Evolutionary conservation across 345 rosid genomes (phyloP).

Genomic region (Lepidium aucheri): DNA sequence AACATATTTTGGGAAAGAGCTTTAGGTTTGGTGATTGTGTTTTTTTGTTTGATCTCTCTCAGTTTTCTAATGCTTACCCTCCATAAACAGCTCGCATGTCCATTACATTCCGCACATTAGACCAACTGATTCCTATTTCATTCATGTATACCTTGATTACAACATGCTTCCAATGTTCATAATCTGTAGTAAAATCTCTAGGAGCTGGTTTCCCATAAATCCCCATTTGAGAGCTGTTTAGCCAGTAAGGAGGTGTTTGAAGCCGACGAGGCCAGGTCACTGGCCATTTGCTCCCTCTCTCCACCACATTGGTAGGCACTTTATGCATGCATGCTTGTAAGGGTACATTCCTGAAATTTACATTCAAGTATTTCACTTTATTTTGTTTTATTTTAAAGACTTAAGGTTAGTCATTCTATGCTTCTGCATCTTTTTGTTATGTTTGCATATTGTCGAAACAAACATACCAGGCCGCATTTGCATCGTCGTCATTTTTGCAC

Average conservation of each 20-base stretch:
- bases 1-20: background rate
- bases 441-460: background rate
- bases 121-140: constrained; percentile 76
- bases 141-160: constrained; percentile 61
- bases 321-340: constrained; percentile 78
- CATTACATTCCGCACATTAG: constrained; percentile 77
- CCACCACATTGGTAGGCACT: constrained; percentile 34
- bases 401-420: background rate
- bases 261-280: constrained; percentile 64
- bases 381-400: background rate
- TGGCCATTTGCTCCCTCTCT: constrained; percentile 76
- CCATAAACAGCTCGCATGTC: constrained; percentile 95
- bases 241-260: constrained; percentile 68
- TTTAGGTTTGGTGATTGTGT: background rate
- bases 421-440: background rate
- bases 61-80: constrained; percentile 42
- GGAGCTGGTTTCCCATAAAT: constrained; percentile 89
- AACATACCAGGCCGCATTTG: constrained; percentile 81
- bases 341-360: constrained; percentile 68
- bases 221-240: constrained; percentile 85
- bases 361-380: background rate
- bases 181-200: constrained; percentile 59
- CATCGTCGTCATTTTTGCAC: constrained; percentile 65
- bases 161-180: constrained; percentile 71
- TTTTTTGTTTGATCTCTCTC: background rate